Base-by-base conservation (phyloP, 768 basidiomycete species). In the Mrakia frigida region DNA sequence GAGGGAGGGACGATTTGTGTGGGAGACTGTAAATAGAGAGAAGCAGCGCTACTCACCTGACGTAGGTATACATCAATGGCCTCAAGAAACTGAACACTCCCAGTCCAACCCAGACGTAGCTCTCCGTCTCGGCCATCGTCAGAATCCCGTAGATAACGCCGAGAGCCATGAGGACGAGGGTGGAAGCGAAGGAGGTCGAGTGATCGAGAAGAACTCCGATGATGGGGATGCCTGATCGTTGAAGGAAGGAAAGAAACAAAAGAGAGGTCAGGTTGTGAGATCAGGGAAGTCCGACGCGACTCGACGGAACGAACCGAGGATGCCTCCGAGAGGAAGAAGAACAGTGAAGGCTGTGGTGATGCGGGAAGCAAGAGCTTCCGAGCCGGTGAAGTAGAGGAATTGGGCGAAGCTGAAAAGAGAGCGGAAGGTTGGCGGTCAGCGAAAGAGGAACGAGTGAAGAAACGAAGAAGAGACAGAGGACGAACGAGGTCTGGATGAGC, bases 291-390 rank as follows among this genome's bases (percentile, higher is more conserved):
- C 2, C 43, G 43, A 50, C 46, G 46, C 16, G 56, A 56, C n/a
- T n/a, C n/a, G n/a, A n/a, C n/a, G n/a, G n/a, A n/a, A n/a, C 56
- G 23, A 28, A 56, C 56, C 56, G 11, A 83, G 70, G n/a, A 84
- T 77, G 0, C 84, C 84, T 3, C 82, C 84, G 25, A 84, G 73
- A 13, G 84, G 84, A 5, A 85, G 82, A 11, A 85, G 80, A 60
- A 84, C 78, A 39, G 83, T 83, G 80, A 85, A 85, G 3, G 82
- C 80, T 76, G 81, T 81, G 35, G 35, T 37, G 63, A 60, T 74
- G 0, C 39, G 39, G 6, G 21, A 14, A 25, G 73, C 59, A 4
- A 74, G 50, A 14, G 25, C 41, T n/a, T n/a, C 21, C 1, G 23
- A n/a, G 25, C n/a, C 28, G 28, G 73, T 74, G 46, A 74, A 74